Base-by-base conservation (phyloP, 352 stramenopile species). In the Globisporangium cederbergense region DNA sequence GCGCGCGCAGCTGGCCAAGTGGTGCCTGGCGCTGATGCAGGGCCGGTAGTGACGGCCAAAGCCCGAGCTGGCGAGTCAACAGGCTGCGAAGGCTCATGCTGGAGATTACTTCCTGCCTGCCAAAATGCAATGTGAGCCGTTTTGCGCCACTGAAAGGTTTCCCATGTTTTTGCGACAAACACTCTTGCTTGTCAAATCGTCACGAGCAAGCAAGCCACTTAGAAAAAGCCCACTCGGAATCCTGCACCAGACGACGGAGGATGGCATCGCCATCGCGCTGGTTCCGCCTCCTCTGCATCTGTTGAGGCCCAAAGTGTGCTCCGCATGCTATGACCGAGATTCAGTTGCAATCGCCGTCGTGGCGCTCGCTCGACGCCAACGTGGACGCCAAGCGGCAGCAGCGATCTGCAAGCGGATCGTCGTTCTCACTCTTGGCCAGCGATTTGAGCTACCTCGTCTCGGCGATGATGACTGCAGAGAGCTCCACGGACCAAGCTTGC, bases 381-480 rank as follows among this genome's bases (percentile, higher is more conserved):
- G 14, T 13, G 38, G 40, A 40, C 43, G 28, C 25, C 42, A 55
- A 55, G 18, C 34, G 51, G 16, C 28, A 30, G 38, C 10, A 30
- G 38, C 10, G 36, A 16, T 20, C 43, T 10, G 13, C 40, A n/a
- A 4, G 13, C 14, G 6, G 14, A 6, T 49, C 52, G 18, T 49
- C 52, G 28, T 63, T 63, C 43, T 42, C 57, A 8, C 57, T 63
- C 34, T 42, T 63, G 18, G 43, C 57, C 8, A 9, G 43, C 16
- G 57, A 63, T 36, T 16, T 63, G 57, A 53, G 45, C 32, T 18
- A 28, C 4, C 20, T 63, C 28, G 30, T 63, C 9, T 28, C 57
- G 11, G 5, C 14, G 7, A 56, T 63, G 57, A 34, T 55, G 42
- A 47, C 4, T 0, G 28, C 2, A 0, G 5, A 36, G 20, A 14